Conservation (phyloP, 2,329 filamentous ascomycete genomes). For the Aureobasidium vineae region DNA sequence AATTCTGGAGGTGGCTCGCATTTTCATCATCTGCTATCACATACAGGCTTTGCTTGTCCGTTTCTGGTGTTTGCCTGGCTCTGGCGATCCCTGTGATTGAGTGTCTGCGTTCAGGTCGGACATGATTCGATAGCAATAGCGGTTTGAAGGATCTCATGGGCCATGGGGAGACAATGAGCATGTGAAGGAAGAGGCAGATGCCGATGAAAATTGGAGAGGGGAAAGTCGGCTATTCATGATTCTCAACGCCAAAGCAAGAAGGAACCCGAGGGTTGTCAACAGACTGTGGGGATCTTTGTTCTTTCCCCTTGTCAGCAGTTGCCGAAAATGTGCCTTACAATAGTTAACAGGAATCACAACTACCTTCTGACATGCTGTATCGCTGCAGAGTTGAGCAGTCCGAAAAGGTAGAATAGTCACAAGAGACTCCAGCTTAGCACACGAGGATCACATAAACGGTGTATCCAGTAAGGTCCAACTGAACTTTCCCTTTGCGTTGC, state of each 20-base stretch:
- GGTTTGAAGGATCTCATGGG: not conserved
- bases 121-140: slow-evolving; percentile 5
- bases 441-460: no score
- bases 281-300: not conserved
- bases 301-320: not conserved
- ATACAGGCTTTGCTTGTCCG: slow-evolving; percentile 24
- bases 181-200: slow-evolving; percentile 9
- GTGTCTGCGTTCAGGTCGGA: slow-evolving; percentile 11
- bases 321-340: not conserved
- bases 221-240: not conserved
- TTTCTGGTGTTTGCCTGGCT: slow-evolving; percentile 8
- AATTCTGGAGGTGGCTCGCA: not conserved
- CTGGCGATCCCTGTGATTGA: slow-evolving; percentile 10
- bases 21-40: not conserved
- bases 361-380: not conserved
- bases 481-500: no score
- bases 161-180: not conserved
- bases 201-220: not conserved
- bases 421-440: no score
- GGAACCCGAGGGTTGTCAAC: not conserved
- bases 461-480: no score
- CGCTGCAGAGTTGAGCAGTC: not conserved
- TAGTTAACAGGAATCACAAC: not conserved
- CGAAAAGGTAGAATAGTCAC: no score
- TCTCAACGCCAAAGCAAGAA: no score